These are phyloP conservation scores for Colletotrichum scovillei DNA, from an alignment of 2,329 filamentous ascomycete genomes.

Conservation along the genomic window DNA sequence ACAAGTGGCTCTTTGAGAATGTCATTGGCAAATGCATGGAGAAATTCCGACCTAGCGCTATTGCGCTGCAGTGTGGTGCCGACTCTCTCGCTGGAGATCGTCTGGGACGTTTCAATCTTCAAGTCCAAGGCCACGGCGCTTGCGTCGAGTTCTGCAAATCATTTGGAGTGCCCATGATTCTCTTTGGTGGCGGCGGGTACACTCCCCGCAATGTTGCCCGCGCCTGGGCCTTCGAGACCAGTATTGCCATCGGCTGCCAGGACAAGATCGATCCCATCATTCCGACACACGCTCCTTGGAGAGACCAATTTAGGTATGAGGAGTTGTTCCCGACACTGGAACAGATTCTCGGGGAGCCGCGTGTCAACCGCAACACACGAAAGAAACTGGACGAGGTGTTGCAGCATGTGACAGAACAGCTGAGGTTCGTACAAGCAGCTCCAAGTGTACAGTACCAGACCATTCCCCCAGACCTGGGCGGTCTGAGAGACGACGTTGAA, in stretches of 20 bases:
- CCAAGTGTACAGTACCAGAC: constrained; percentile 88
- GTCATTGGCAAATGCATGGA: constrained; percentile 83
- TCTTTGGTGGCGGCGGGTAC: constrained; percentile 96
- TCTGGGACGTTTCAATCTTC: constrained; percentile 94
- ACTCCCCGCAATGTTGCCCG: constrained; percentile 96
- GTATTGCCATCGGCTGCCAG: constrained; percentile 83
- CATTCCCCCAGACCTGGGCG: constrained; percentile 81
- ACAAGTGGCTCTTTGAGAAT: constrained; percentile 84
- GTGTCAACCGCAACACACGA: constrained; percentile 82
- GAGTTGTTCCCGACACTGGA: constrained; percentile 91
- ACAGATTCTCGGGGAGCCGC: constrained; percentile 73
- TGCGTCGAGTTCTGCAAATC: constrained; percentile 92
- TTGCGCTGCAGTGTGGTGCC: constrained; percentile 95
- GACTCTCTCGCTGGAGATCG: constrained; percentile 95
- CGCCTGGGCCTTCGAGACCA: constrained; percentile 97
- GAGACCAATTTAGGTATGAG: constrained; percentile 83
- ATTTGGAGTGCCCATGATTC: constrained; percentile 82
- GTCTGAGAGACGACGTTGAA: constrained; percentile 76
- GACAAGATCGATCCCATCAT: constrained; percentile 78
- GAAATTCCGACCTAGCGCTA: constrained; percentile 88
- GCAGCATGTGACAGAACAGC: constrained; percentile 82
- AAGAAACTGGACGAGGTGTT: constrained; percentile 81
- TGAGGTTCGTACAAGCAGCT: constrained; percentile 85
- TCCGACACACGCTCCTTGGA: constrained; percentile 84
- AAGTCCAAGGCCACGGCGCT: constrained; percentile 91